Conservation (phyloP, 768 basidiomycete species). For the Suillus plorans region DNA sequence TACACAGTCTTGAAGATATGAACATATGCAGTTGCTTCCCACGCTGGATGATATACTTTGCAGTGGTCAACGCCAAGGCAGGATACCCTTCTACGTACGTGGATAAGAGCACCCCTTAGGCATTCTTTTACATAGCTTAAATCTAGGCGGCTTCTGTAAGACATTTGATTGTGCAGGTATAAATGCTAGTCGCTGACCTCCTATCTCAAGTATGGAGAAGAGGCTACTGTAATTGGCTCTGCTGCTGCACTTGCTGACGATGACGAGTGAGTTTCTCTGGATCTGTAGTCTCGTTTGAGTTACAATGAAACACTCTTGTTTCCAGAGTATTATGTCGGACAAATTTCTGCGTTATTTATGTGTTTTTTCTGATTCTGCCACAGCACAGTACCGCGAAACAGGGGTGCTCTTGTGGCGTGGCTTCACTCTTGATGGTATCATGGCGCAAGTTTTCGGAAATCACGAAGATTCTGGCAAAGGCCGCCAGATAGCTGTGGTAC, state of each 20-base stretch:
- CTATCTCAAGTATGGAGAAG: slow-evolving; percentile 72
- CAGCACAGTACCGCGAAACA: slow-evolving; percentile 91
- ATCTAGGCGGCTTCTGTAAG: slow-evolving; percentile 80
- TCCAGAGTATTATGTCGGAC: slow-evolving; percentile 68
- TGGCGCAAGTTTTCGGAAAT: slow-evolving; percentile 93
- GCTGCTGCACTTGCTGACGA: slow-evolving; percentile 80
- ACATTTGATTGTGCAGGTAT: slow-evolving; percentile 8
- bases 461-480: slow-evolving; percentile 84
- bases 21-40: slow-evolving; percentile 77
- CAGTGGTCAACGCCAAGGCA: slow-evolving; percentile 92
- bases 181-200: slow-evolving; percentile 6
- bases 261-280: slow-evolving; percentile 71
- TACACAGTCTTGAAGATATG: slow-evolving; percentile 47
- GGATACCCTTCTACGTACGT: slow-evolving; percentile 86
- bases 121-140: background rate
- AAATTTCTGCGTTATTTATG: background rate
- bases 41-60: slow-evolving; percentile 85
- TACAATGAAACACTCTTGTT: slow-evolving; percentile 12
- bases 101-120: slow-evolving; percentile 2
- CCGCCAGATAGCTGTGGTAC: slow-evolving; percentile 90
- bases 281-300: background rate
- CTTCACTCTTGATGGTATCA: slow-evolving; percentile 76
- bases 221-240: slow-evolving; percentile 86
- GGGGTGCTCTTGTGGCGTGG: slow-evolving; percentile 90
- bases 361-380: slow-evolving; percentile 1